These are phyloP conservation scores for Allium fistulosum DNA, from an alignment of 106 monocot genomes.

Conservation along the genomic window DNA sequence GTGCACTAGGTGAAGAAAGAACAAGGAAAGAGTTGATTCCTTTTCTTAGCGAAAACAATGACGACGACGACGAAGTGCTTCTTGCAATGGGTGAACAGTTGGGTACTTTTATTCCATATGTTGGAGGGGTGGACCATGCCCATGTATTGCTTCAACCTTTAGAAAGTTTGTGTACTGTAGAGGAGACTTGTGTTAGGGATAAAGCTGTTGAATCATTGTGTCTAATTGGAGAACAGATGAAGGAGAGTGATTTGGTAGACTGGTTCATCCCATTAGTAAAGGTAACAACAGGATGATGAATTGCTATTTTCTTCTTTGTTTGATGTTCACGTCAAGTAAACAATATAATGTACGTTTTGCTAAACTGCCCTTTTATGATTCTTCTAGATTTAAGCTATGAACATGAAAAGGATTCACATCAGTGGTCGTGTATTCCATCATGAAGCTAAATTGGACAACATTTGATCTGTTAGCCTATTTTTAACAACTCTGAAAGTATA, in stretches of 20 bases:
- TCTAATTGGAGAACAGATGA: conserved; percentile 84
- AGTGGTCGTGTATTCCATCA: no score
- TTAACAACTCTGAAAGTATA: no score
- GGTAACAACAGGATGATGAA: conserved; percentile 20
- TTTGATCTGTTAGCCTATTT: no score
- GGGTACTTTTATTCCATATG: conserved; percentile 87
- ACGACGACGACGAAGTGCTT: conserved; percentile 96
- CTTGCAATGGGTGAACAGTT: conserved; percentile 94
- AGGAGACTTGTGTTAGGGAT: conserved; percentile 93
- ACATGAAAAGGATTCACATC: no score
- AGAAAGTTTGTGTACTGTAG: conserved; percentile 80
- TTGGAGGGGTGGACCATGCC: conserved; percentile 80
- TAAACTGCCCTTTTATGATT: no score
- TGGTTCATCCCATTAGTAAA: conserved; percentile 83
- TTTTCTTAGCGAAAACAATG: conserved; percentile 89
- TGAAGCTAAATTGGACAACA: no score
- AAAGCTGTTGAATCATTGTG: conserved; percentile 90
- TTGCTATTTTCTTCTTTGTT: no score
- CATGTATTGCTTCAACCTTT: conserved; percentile 78
- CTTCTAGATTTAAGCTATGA: no score
- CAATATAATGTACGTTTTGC: no score
- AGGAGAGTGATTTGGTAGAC: conserved; percentile 73
- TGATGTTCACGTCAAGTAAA: no score
- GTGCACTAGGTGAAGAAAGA: conserved; percentile 93
- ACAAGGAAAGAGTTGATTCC: conserved; percentile 92